Percentiles rank a stretch among this genome's conserved stretches.
phyloP scores from a whole-genome alignment of 495 filamentous ascomycete genomes.

The Wilcoxina mikolae region DNA sequence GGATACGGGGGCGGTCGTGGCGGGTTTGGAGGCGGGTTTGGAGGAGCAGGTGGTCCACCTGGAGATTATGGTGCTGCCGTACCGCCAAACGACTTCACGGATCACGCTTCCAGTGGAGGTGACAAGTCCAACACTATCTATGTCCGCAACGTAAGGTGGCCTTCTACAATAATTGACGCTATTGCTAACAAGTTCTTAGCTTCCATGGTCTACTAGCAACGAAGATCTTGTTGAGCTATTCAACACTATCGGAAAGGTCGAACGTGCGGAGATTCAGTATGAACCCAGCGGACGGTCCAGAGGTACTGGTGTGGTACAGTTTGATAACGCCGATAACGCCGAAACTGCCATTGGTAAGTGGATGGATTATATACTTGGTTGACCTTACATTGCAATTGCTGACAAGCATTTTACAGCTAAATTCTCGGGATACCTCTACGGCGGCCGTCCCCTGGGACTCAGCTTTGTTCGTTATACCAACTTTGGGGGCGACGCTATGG shows the following conservation, averaged over 20 bases:
- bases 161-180: background rate
- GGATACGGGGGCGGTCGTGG: constrained; percentile 35
- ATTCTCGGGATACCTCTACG: constrained; percentile 95
- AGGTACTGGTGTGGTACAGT: constrained; percentile 88
- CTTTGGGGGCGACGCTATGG: constrained; percentile 58
- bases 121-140: constrained; percentile 77
- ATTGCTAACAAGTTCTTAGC: constrained; percentile 36
- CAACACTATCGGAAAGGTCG: constrained; percentile 93
- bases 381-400: background rate
- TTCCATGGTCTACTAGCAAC: constrained; percentile 97
- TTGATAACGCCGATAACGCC: constrained; percentile 66
- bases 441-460: constrained; percentile 82
- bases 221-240: constrained; percentile 93
- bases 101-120: constrained; percentile 75
- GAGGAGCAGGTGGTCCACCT: constrained; percentile 31
- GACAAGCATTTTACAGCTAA: constrained; percentile 43
- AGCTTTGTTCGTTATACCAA: constrained; percentile 83
- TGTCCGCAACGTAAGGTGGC: constrained; percentile 78
- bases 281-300: constrained; percentile 90
- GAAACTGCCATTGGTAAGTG: constrained; percentile 74
- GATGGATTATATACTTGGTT: background rate
- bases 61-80: constrained; percentile 34
- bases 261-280: constrained; percentile 96
- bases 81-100: constrained; percentile 90
- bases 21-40: constrained; percentile 34